Evolutionary conservation across 345 rosid species (phyloP), one percentile per base, ranked within the genome.

Genomic region (Ricinus communis): DNA sequence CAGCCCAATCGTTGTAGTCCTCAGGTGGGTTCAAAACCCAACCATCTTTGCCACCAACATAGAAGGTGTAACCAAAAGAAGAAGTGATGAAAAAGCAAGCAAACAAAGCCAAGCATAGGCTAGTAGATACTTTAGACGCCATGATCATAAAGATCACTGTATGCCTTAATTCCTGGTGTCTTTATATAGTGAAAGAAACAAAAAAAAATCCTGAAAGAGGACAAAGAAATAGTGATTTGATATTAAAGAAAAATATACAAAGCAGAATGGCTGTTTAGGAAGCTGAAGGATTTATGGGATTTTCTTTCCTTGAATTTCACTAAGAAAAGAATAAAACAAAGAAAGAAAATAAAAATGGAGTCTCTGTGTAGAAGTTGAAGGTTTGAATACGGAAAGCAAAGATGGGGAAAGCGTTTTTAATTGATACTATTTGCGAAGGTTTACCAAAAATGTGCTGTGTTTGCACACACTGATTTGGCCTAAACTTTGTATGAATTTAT

Each of bases 31-130:
- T 70, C 5, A 69, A 4, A 10, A 63, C 82, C 98, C 98, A 90
- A 3, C 80, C 93, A 24, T 85, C 83, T 36, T 63, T 70, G 40
- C 90, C 92, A 50, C 97, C 98, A 8, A 88, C 96, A 57, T 82
- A 2, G 68, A 86, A 85, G 51, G 71, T 70, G 58, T 31, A 19
- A 18, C 79, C 91, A 4, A 77, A 65, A 18, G 91, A 74, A 1
- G 77, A 76, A 33, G 70, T 45, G 61, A 79, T 13, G 13, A 47
- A 31, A 46, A 71, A 53, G 30, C 46, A 75, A 19, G 71, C 65
- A 46, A 84, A 1, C 16, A 83, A 57, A 68, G 67, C 41, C 27
- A 77, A n/a, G 51, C 77, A 30, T 66, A 85, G 52, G n/a, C 45
- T 62, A 5, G 80, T 27, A 55, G 70, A 72, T 41, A 27, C 63